Conservation (phyloP, 176 grass and related monocot species). For the Musa acuminata region DNA sequence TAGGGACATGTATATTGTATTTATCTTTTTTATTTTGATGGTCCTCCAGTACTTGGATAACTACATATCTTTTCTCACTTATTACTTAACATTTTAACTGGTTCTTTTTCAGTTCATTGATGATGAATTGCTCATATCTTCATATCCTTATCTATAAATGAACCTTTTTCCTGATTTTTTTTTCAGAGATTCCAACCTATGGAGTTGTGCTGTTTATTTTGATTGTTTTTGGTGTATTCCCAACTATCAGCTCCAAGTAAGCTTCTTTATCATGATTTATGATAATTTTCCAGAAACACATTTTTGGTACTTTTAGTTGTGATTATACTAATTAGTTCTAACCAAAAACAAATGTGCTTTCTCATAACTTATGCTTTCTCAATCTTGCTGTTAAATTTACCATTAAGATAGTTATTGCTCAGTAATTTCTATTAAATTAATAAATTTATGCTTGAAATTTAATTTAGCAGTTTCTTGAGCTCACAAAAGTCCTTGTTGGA, state of each 20-base stretch:
- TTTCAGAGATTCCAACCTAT: constrained; percentile 75
- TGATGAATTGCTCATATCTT: background rate
- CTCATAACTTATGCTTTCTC: too few species aligned
- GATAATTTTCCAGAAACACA: background rate
- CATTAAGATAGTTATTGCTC: too few species aligned
- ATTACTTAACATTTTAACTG: background rate
- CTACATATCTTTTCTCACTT: background rate
- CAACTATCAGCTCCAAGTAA: constrained; percentile 90
- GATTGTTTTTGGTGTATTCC: constrained; percentile 59
- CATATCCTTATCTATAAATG: background rate
- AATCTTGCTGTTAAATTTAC: too few species aligned
- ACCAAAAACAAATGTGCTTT: background rate
- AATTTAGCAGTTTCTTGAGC: too few species aligned
- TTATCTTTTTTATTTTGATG: too few species aligned
- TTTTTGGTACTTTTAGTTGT: background rate
- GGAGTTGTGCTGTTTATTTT: constrained; percentile 68
- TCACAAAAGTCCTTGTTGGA: too few species aligned
- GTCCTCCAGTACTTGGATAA: too few species aligned
- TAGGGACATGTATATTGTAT: too few species aligned
- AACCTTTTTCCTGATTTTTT: constrained; percentile 20
- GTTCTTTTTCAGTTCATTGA: background rate
- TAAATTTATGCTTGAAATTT: too few species aligned
- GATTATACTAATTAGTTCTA: background rate
- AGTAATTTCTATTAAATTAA: too few species aligned
- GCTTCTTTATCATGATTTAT: constrained; percentile 3